These are phyloP conservation scores for Quercus lobata DNA, from an alignment of 331 rosid species.

Conservation along the genomic window DNA sequence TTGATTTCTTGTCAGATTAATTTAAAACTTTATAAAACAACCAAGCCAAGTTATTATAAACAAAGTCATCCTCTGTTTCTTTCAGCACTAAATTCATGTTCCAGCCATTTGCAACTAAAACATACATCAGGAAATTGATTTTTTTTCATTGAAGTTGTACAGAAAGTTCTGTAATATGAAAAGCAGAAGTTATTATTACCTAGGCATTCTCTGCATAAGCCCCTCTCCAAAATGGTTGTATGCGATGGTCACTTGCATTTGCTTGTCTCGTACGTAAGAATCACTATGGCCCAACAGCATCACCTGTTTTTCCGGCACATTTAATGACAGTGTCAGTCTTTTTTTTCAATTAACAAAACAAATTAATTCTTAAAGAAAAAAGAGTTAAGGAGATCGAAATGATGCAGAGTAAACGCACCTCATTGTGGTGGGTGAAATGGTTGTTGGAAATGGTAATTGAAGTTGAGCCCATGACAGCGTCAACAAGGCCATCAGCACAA, in stretches of 20 bases:
- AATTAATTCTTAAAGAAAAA: background rate
- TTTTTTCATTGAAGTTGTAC: too few relatives aligned
- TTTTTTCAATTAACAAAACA: background rate
- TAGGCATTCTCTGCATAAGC: constrained; percentile 97
- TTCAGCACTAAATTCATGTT: too few relatives aligned
- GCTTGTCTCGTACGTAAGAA: constrained; percentile 85
- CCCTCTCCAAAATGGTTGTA: constrained; percentile 99
- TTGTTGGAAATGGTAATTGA: constrained; percentile 93
- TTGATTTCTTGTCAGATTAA: constrained; percentile 17
- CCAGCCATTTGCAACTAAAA: too few relatives aligned
- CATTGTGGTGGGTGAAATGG: constrained; percentile 97
- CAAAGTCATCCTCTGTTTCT: background rate
- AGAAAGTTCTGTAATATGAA: background rate
- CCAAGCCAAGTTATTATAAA: background rate
- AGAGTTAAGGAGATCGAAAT: background rate
- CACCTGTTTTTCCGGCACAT: constrained; percentile 53
- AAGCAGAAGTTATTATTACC: constrained; percentile 46
- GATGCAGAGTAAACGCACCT: constrained; percentile 39
- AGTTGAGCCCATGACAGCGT: constrained; percentile 96
- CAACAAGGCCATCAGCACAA: constrained; percentile 98
- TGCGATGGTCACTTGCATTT: constrained; percentile 95
- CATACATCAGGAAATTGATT: too few relatives aligned
- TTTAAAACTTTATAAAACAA: background rate
- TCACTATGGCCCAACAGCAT: constrained; percentile 96
- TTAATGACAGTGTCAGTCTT: constrained; percentile 4